Base-by-base conservation (phyloP, 495 filamentous ascomycete species). In the Penicillium robsamsonii region DNA sequence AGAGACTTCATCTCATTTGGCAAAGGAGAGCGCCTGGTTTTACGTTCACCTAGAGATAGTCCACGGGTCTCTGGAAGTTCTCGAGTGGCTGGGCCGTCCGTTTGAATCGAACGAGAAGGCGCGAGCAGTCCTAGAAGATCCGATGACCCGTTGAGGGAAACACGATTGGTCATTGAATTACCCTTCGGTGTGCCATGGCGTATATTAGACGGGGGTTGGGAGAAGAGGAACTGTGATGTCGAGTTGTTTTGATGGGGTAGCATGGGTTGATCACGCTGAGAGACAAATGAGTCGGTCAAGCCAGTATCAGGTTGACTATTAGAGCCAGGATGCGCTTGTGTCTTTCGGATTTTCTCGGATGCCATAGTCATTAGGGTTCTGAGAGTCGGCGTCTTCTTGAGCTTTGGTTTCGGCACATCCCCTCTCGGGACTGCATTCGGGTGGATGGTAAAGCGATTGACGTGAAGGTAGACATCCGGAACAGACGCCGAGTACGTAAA, bases 371-470 rank as follows among this genome's bases (percentile, higher is more conserved):
- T 60, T 18, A 70, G 50, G 10, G 20, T 45, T 38, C 55, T 59
- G 5, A 71, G 44, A 17, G 9, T 5, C 1, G 38, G 42, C n/a
- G 58, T 62, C 4, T 67, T 68, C 24, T 37, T 57, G 10, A 70
- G 18, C 24, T 55, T 54, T n/a, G 59, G 61, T 42, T 57, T 54
- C 18, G 63, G 50, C 17, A 46, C 20, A 42, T 60, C 49, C 24
- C 65, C 75, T 53, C 61, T 59, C 27, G 59, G 58, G 40, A 58
- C 64, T 11, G 59, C 46, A 7, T 66, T 62, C 50, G 66, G 74
- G 37, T 66, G 52, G 38, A 74, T 63, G 10, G 63, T 61, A 45
- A 78, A 78, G 2, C 66, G 50, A 18, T 69, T 67, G 43, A 80
- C 58, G 22, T 67, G 66, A 15, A 81, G 59, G 33, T 66, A 59